A percentile compares a stretch with the other conserved stretches of the same genome.
phyloP scores from a whole-genome alignment of 768 basidiomycete species.

The Phlegmacium glaucopus region DNA sequence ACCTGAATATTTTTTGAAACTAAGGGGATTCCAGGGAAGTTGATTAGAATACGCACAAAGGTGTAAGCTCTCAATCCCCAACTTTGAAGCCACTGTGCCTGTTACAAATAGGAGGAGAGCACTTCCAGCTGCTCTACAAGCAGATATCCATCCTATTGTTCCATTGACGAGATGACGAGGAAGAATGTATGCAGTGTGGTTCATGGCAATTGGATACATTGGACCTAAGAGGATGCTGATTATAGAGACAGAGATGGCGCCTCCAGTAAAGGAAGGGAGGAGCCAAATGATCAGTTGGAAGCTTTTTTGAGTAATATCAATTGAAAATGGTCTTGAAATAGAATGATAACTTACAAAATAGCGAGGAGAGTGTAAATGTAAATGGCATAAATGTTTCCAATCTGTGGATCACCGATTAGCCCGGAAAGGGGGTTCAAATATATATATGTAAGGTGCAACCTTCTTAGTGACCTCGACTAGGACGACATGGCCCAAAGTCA shows the following conservation, averaged over 20 bases:
- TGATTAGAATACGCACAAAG: constrained; percentile 38
- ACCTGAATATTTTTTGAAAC: too few species aligned
- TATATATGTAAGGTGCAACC: constrained; percentile 6
- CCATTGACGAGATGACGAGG: constrained; percentile 65
- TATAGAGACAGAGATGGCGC: constrained; percentile 56
- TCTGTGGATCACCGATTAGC: constrained; percentile 21
- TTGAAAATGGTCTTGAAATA: not conserved
- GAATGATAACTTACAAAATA: constrained; percentile 35
- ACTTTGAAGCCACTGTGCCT: constrained; percentile 56
- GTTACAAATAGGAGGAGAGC: constrained; percentile 69
- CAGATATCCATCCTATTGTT: constrained; percentile 59
- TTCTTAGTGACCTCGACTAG: constrained; percentile 49
- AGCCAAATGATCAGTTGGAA: constrained; percentile 24
- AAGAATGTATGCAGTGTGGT: constrained; percentile 58
- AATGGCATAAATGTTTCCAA: constrained; percentile 52
- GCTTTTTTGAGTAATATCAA: too few species aligned
- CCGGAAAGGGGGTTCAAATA: not conserved
- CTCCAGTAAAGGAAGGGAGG: constrained; percentile 39
- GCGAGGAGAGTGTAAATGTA: constrained; percentile 48
- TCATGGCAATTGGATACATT: constrained; percentile 70
- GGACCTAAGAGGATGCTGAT: constrained; percentile 68
- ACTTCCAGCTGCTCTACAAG: constrained; percentile 62
- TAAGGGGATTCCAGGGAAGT: not conserved
- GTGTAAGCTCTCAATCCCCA: constrained; percentile 57
- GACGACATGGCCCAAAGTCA: constrained; percentile 50